These are phyloP conservation scores for Colletotrichum godetiae DNA, from an alignment of 2,329 filamentous ascomycete species.

Conservation along the genomic window DNA sequence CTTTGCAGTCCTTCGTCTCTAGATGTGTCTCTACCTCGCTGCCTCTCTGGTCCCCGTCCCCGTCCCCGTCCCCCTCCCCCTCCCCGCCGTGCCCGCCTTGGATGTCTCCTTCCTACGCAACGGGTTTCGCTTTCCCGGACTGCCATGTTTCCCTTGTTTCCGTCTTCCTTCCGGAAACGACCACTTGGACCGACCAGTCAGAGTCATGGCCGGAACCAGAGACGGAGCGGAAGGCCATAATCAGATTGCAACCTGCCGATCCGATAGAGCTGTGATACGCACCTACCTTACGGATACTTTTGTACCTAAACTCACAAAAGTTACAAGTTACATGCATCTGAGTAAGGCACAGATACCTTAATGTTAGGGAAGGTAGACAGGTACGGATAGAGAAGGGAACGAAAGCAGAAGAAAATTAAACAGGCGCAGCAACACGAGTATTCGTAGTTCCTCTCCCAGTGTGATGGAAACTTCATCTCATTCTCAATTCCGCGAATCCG, in stretches of 20 bases:
- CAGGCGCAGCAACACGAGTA: not conserved
- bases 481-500: not conserved
- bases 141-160: not conserved
- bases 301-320: too few species aligned
- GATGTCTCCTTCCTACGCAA: not conserved
- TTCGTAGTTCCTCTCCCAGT: not conserved
- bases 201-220: not conserved
- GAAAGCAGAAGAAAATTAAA: not conserved
- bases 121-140: not conserved
- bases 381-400: not conserved
- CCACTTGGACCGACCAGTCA: not conserved
- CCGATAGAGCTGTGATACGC: not conserved
- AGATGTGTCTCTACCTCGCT: not conserved
- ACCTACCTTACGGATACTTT: not conserved
- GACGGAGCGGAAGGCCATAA: not conserved
- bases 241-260: not conserved
- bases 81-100: not conserved
- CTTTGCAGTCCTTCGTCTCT: too few species aligned
- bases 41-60: not conserved
- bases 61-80: not conserved
- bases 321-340: not conserved
- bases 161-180: constrained; percentile 1
- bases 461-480: not conserved
- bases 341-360: not conserved
- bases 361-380: not conserved